Conservation (phyloP, 2,329 filamentous ascomycete species). For the Tolypocladium paradoxum region DNA sequence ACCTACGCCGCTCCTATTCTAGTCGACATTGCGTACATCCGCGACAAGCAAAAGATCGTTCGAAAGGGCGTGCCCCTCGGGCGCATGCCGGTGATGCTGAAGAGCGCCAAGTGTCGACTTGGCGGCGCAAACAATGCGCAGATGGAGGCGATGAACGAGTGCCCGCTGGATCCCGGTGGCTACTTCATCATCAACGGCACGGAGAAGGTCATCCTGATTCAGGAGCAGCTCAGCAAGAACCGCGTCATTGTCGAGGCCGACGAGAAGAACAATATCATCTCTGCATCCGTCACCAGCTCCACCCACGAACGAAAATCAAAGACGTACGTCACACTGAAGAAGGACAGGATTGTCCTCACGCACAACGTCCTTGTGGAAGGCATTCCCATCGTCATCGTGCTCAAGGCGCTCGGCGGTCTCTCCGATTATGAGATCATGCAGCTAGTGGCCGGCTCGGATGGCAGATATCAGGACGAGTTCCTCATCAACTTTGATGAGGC, state of each 20-base stretch:
- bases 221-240: constrained; percentile 98
- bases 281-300: constrained; percentile 93
- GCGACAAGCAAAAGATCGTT: constrained; percentile 66
- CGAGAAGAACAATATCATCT: constrained; percentile 83
- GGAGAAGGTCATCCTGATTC: constrained; percentile 96
- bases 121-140: constrained; percentile 72
- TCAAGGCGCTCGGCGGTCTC: constrained; percentile 88
- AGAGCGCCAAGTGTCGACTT: constrained; percentile 86
- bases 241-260: constrained; percentile 94
- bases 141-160: constrained; percentile 91
- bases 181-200: constrained; percentile 98
- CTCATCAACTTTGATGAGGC: constrained; percentile 91
- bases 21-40: constrained; percentile 83
- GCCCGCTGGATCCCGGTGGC: constrained; percentile 87
- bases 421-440: constrained; percentile 93
- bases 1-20: constrained; percentile 95
- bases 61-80: constrained; percentile 73
- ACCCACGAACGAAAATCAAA: constrained; percentile 97
- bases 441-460: constrained; percentile 79
- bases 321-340: constrained; percentile 90
- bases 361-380: constrained; percentile 92
- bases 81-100: constrained; percentile 91
- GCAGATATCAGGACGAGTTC: constrained; percentile 87
- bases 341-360: constrained; percentile 77
- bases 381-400: constrained; percentile 85